A percentile compares a stretch with the other conserved stretches of the same genome.
Evolutionary conservation across 2,329 filamentous ascomycete species (phyloP).

Genomic region (Atkinsonella texensis): DNA sequence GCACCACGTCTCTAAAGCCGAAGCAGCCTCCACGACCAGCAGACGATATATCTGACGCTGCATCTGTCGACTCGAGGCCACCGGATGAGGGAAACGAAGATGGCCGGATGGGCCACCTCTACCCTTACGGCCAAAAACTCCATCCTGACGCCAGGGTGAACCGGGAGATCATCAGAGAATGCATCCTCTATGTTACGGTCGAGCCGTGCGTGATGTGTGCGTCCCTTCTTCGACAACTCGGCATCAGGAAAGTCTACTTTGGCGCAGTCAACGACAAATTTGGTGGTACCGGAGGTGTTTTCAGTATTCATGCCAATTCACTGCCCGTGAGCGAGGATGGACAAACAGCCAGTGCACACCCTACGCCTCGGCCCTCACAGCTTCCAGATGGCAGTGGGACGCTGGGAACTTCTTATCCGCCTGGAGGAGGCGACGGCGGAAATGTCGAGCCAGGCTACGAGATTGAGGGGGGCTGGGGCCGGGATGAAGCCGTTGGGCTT

Average conservation of each 20-base stretch:
- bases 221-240: slow-evolving; percentile 76
- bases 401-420: slow-evolving; percentile 24
- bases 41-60: slow-evolving; percentile 13
- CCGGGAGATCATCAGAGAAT: slow-evolving; percentile 55
- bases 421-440: slow-evolving; percentile 41
- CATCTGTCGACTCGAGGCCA: slow-evolving; percentile 11
- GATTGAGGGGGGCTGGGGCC: slow-evolving; percentile 75
- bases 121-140: slow-evolving; percentile 48
- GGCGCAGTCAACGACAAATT: slow-evolving; percentile 95
- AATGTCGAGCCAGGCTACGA: slow-evolving; percentile 70
- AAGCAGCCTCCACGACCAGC: slow-evolving; percentile 15
- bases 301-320: slow-evolving; percentile 65
- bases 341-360: slow-evolving; percentile 28
- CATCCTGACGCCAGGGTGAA: slow-evolving; percentile 46
- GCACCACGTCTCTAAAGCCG: slow-evolving; percentile 21
- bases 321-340: slow-evolving; percentile 25
- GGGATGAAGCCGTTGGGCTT: slow-evolving; percentile 86
- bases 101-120: slow-evolving; percentile 43
- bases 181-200: slow-evolving; percentile 86
- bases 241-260: slow-evolving; percentile 83
- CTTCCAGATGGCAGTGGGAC: slow-evolving; percentile 25
- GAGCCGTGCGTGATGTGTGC: slow-evolving; percentile 99
- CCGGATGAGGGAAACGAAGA: slow-evolving; percentile 39
- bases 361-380: slow-evolving; percentile 23
- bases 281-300: slow-evolving; percentile 87